Conservation (phyloP, 1,284 basidiomycete species). For the Ustilago curta region DNA sequence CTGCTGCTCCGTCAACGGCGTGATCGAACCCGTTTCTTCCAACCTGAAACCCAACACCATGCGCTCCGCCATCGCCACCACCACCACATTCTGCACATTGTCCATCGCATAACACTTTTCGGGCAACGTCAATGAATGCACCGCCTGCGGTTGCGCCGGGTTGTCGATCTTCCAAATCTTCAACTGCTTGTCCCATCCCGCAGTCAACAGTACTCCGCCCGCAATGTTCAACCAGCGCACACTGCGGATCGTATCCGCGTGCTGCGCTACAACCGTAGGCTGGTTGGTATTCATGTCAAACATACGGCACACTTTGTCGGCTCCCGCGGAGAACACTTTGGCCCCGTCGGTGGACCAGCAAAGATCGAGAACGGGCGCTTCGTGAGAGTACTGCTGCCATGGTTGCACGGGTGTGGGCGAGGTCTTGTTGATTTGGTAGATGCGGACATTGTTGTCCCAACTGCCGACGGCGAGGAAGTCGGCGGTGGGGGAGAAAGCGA, state of each 20-base stretch:
- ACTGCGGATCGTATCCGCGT: conserved; percentile 83
- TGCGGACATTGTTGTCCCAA: conserved; percentile 71
- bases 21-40: conserved; percentile 74
- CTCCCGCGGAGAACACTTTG: conserved; percentile 85
- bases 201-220: conserved; percentile 82
- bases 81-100: conserved; percentile 84
- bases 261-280: conserved; percentile 78
- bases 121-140: conserved; percentile 74
- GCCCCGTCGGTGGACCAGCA: conserved; percentile 87
- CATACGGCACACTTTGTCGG: conserved; percentile 84
- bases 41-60: conserved; percentile 88
- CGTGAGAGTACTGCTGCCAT: conserved; percentile 76
- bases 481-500: conserved; percentile 69
- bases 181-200: conserved; percentile 90
- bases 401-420: conserved; percentile 79
- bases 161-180: conserved; percentile 72
- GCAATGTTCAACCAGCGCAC: conserved; percentile 80
- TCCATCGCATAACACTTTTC: conserved; percentile 90
- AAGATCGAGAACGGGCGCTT: conserved; percentile 83
- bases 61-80: conserved; percentile 89
- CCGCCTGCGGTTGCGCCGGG: conserved; percentile 50
- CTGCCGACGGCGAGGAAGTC: conserved; percentile 70
- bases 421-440: conserved; percentile 74
- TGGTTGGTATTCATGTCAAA: conserved; percentile 81
- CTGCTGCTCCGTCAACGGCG: conserved; percentile 53